Conservation (phyloP, 139 green algal genomes). For the Limnomonas spitsbergensis region DNA sequence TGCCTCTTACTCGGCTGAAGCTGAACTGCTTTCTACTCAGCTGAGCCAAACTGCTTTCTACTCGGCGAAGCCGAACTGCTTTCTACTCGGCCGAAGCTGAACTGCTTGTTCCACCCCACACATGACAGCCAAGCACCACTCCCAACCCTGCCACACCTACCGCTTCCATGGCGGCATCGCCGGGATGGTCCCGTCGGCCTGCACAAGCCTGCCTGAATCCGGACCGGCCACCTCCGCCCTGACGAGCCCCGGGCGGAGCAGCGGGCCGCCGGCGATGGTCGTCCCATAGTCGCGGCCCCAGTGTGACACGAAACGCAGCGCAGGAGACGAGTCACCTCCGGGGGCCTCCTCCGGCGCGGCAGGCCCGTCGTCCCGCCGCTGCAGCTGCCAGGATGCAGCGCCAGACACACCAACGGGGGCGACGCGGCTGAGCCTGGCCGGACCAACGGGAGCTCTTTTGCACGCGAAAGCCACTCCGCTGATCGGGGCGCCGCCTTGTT, state of each 20-base stretch:
- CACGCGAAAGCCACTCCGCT: not conserved
- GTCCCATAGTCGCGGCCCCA: not conserved
- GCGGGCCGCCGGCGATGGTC: not conserved
- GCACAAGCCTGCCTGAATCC: not conserved
- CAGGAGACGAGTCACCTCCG: no score
- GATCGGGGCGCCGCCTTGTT: not conserved
- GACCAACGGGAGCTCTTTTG: not conserved
- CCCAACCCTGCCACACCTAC: no score
- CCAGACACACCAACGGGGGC: not conserved
- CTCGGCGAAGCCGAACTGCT: no score
- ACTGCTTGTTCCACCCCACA: no score
- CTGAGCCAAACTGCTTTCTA: no score
- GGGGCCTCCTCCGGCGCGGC: no score
- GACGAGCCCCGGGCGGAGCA: not conserved
- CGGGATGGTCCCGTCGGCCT: not conserved
- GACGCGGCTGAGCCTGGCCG: not conserved
- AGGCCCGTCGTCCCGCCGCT: no score
- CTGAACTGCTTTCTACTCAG: no score
- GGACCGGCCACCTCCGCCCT: not conserved
- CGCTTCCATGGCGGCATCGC: not conserved
- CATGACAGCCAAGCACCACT: no score
- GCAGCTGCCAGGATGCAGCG: not conserved
- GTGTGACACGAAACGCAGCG: not conserved
- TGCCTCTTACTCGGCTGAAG: no score
- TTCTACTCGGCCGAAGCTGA: no score